Conservation (phyloP, 2,329 filamentous ascomycete genomes). For the Xylaria multiplex region DNA sequence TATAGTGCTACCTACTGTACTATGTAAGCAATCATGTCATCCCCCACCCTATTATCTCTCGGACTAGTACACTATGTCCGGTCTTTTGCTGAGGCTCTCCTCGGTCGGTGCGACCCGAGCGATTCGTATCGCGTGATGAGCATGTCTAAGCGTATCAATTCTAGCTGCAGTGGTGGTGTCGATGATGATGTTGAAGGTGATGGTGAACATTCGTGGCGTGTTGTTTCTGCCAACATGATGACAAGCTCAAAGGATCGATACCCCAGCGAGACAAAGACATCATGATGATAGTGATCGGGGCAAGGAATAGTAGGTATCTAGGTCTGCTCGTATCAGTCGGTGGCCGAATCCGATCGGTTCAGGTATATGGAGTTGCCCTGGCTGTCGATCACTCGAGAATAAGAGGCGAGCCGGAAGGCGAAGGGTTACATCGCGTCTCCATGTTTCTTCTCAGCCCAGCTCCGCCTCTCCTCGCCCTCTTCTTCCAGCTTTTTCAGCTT, state of each 20-base stretch:
- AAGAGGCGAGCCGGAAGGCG: slow-evolving; percentile 31
- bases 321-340: slow-evolving; percentile 33
- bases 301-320: not conserved
- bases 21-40: slow-evolving; percentile 16
- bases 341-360: slow-evolving; percentile 30
- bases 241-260: slow-evolving; percentile 19
- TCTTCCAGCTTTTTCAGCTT: slow-evolving; percentile 35
- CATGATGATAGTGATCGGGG: slow-evolving; percentile 18
- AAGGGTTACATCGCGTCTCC: slow-evolving; percentile 30
- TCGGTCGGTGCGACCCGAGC: slow-evolving; percentile 34
- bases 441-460: slow-evolving; percentile 32
- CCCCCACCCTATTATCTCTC: slow-evolving; percentile 2
- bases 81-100: slow-evolving; percentile 21
- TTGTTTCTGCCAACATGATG: slow-evolving; percentile 9
- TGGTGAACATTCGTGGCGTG: slow-evolving; percentile 3
- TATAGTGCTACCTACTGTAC: not conserved
- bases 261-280: slow-evolving; percentile 9
- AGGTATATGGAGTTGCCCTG: slow-evolving; percentile 20
- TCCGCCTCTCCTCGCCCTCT: slow-evolving; percentile 33
- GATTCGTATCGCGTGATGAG: slow-evolving; percentile 16
- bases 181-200: not conserved
- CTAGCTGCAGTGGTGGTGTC: not conserved
- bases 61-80: not conserved
- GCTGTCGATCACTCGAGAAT: slow-evolving; percentile 28
- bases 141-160: slow-evolving; percentile 8